Evolutionary conservation across 768 basidiomycete species (phyloP).

Genomic region (Podaxis rugospora): DNA sequence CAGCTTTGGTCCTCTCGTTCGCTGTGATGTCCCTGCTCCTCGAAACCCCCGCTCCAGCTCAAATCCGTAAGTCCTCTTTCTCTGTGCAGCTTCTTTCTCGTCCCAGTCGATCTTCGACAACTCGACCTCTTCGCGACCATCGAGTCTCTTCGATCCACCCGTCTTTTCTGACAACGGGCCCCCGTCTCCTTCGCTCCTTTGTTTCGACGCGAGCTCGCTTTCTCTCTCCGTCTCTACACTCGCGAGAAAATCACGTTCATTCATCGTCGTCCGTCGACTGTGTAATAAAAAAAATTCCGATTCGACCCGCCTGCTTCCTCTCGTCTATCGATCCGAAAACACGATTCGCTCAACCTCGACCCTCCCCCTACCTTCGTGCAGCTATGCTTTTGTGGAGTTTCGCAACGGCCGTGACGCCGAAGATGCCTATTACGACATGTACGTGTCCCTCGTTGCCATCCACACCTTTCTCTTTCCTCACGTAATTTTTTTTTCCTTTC

Average conservation of each 20-base stretch:
- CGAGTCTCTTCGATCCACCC: conserved; percentile 26
- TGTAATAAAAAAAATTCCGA: neutral
- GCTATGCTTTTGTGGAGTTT: conserved; percentile 37
- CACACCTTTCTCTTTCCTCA: neutral
- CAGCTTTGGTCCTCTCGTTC: conserved; percentile 79
- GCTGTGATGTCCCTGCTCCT: conserved; percentile 88
- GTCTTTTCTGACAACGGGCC: neutral
- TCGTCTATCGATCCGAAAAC: conserved; percentile 14
- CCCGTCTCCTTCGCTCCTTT: neutral
- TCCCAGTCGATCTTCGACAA: conserved; percentile 16
- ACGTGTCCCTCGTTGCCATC: conserved; percentile 10
- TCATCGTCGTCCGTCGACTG: conserved; percentile 2
- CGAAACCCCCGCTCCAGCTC: conserved; percentile 70
- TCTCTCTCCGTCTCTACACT: conserved; percentile 1
- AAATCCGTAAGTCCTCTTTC: conserved; percentile 70
- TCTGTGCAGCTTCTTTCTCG: conserved; percentile 11
- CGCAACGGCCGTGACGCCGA: conserved; percentile 31
- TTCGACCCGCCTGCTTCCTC: conserved; percentile 2
- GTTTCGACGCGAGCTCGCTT: conserved; percentile 9
- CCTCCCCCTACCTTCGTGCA: conserved; percentile 30
- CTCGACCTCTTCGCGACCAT: neutral
- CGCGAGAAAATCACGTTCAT: neutral
- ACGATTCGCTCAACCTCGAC: conserved; percentile 20
- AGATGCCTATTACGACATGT: conserved; percentile 36
- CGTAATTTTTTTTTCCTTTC: neutral